A percentile compares a stretch with the other conserved stretches of the same genome.
phyloP scores from a whole-genome alignment of 495 filamentous ascomycete genomes.

The Friedmanniomyces endolithicus region DNA sequence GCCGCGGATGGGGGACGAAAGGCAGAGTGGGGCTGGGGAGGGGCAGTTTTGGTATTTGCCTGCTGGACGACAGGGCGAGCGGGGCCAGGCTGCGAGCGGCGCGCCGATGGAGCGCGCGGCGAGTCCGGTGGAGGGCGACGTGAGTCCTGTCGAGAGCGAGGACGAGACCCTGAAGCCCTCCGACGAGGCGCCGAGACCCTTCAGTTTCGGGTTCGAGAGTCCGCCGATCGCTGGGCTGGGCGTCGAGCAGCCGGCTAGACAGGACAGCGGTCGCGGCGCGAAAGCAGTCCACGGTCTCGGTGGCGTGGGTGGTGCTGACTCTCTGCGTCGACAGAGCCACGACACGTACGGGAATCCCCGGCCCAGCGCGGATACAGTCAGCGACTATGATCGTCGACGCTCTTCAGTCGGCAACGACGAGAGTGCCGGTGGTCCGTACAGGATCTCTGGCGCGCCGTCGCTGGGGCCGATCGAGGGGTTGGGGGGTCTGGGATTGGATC shows the following conservation, averaged over 20 bases:
- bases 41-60: constrained; percentile 14
- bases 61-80: constrained; percentile 1
- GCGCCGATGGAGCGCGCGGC: constrained; percentile 4
- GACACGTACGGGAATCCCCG: not conserved
- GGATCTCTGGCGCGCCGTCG: constrained; percentile 11
- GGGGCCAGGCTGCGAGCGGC: constrained; percentile 1
- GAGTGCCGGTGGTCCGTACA: not conserved
- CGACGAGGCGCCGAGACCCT: not conserved
- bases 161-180: not conserved
- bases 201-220: constrained; percentile 6
- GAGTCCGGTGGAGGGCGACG: constrained; percentile 3
- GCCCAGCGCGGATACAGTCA: not conserved
- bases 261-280: not conserved
- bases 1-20: constrained; percentile 6
- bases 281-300: not conserved
- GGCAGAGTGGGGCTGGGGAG: not conserved
- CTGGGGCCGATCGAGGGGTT: constrained; percentile 10
- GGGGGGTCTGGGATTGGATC: constrained; percentile 9
- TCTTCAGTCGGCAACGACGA: not conserved
- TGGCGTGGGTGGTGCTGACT: not conserved
- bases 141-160: constrained; percentile 2
- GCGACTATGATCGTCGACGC: not conserved
- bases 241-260: not conserved
- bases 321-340: not conserved
- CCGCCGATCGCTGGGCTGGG: not conserved